Conservation (phyloP, 2,329 filamentous ascomycete genomes). For the Aureobasidium vineae region DNA sequence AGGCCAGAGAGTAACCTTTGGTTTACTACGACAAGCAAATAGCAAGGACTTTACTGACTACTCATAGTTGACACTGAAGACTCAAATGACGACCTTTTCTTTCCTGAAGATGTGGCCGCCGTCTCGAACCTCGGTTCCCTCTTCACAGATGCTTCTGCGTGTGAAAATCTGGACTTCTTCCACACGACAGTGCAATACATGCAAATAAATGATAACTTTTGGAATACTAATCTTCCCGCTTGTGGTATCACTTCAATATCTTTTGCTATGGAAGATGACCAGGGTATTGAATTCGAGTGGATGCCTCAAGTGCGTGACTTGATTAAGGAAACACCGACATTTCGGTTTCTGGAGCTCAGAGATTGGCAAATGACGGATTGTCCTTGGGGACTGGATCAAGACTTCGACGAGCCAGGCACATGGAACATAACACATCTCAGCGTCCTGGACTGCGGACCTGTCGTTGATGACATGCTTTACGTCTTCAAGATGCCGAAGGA, state of each 20-base stretch:
- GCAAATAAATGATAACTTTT: neutral
- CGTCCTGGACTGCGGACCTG: neutral
- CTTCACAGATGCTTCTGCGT: neutral
- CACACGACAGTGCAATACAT: neutral
- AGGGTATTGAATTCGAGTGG: neutral
- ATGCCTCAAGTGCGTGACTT: neutral
- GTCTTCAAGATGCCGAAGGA: neutral
- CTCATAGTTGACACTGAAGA: neutral
- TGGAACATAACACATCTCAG: neutral
- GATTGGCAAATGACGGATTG: neutral
- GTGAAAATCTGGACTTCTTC: neutral
- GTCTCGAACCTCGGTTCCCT: neutral
- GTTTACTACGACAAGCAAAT: neutral
- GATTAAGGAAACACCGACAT: neutral
- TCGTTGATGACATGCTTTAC: neutral
- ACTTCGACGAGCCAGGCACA: neutral
- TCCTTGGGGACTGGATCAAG: neutral
- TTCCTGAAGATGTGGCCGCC: neutral
- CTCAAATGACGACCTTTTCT: neutral
- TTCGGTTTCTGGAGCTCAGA: constrained; percentile 4
- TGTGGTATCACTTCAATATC: neutral
- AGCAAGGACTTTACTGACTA: neutral
- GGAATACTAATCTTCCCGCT: neutral
- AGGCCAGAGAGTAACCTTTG: neutral
- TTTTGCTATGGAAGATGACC: neutral